A percentile compares a stretch with the other conserved stretches of the same genome.
phyloP scores from a whole-genome alignment of 2,329 filamentous ascomycete species.

The Ophiostoma fasciatum region DNA sequence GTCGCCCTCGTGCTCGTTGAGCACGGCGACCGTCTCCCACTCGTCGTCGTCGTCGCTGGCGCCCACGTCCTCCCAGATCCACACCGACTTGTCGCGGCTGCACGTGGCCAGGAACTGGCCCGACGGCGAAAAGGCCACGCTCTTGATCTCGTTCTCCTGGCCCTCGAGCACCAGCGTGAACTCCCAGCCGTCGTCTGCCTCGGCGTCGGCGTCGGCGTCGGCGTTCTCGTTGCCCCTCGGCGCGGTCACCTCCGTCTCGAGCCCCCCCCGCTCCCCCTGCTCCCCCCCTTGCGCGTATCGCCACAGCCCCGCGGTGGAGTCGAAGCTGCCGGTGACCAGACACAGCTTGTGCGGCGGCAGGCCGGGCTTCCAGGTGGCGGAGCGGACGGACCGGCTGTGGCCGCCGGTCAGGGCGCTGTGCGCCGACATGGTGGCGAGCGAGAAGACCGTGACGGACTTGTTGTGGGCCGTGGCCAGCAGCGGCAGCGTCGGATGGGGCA shows the following conservation, averaged over 20 bases:
- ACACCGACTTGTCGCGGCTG: slow-evolving; percentile 82
- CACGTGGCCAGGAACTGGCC: slow-evolving; percentile 79
- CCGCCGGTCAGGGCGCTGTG: slow-evolving; percentile 72
- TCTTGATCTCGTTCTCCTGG: slow-evolving; percentile 87
- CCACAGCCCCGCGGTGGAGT: slow-evolving; percentile 81
- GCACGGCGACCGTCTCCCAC: slow-evolving; percentile 89
- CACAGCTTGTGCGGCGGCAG: slow-evolving; percentile 49
- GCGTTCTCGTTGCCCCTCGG: slow-evolving; percentile 12
- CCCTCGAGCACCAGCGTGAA: slow-evolving; percentile 87
- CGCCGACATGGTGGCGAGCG: slow-evolving; percentile 62
- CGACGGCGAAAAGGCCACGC: slow-evolving; percentile 56
- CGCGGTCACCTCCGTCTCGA: slow-evolving; percentile 25
- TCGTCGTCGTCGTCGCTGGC: slow-evolving; percentile 67
- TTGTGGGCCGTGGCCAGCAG: slow-evolving; percentile 80
- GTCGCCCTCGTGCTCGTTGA: slow-evolving; percentile 89
- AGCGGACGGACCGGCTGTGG: slow-evolving; percentile 80
- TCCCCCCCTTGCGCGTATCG: too few species aligned
- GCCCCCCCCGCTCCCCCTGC: slow-evolving; percentile 22
- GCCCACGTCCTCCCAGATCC: slow-evolving; percentile 94
- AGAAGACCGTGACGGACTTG: slow-evolving; percentile 81
- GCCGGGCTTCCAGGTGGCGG: slow-evolving; percentile 74
- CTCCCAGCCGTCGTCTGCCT: slow-evolving; percentile 72
- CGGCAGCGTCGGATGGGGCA: slow-evolving; percentile 74
- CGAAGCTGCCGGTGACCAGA: slow-evolving; percentile 85
- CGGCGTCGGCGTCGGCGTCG: slow-evolving; percentile 28